These are phyloP conservation scores for Lipomyces chichibuensis DNA, from an alignment of 805 yeast genomes.

Conservation along the genomic window DNA sequence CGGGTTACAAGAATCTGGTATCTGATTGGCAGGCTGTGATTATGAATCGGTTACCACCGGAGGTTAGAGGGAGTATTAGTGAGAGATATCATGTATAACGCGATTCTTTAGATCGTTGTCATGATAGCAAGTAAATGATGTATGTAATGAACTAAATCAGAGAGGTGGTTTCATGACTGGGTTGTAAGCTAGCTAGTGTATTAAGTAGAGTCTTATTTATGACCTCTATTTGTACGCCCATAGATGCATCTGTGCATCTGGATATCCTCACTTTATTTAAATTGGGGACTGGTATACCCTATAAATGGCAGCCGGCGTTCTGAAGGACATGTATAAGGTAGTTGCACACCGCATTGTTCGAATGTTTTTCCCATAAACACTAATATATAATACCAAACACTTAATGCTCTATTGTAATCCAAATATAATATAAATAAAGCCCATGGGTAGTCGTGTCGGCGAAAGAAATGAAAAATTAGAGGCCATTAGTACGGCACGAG, in stretches of 20 bases:
- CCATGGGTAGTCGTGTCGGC: not conserved
- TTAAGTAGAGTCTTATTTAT: not conserved
- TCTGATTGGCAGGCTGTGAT: constrained; percentile 38
- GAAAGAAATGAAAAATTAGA: not conserved
- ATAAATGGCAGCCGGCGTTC: no score
- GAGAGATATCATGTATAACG: constrained; percentile 23
- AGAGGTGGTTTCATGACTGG: not conserved
- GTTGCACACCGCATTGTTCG: not conserved
- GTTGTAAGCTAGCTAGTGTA: not conserved
- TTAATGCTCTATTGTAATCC: not conserved
- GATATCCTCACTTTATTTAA: no score
- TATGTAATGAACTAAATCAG: constrained; percentile 4
- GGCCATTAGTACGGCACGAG: not conserved
- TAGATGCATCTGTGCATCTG: not conserved
- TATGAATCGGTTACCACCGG: constrained; percentile 36
- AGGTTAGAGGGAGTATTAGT: constrained; percentile 27
- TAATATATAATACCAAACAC: not conserved
- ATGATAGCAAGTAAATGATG: not conserved
- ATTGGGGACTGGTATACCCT: no score
- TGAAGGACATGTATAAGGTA: not conserved
- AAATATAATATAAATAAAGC: no score
- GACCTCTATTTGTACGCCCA: not conserved
- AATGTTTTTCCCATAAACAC: no score
- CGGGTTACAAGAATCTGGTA: constrained; percentile 40
- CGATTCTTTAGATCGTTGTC: not conserved